Conservation (phyloP, 2,329 filamentous ascomycete genomes). For the Fusarium globosum region DNA sequence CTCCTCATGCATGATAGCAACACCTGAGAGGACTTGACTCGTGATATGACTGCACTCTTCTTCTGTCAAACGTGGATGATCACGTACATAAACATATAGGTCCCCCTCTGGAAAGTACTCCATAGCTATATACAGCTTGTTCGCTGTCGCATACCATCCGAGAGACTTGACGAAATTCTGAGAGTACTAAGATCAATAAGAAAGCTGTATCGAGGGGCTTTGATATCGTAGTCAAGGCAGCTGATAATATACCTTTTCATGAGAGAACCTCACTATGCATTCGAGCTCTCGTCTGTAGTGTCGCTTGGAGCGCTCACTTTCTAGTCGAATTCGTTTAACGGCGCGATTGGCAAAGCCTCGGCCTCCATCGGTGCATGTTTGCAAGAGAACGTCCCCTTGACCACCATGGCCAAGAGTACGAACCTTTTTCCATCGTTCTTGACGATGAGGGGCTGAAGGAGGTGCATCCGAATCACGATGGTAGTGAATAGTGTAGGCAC, state of each 20-base stretch:
- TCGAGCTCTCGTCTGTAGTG: not conserved
- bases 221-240: no score
- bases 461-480: not conserved
- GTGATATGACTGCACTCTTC: not conserved
- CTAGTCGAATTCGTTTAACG: not conserved
- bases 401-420: not conserved
- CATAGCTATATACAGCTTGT: not conserved
- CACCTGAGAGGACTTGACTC: not conserved
- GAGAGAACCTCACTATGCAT: not conserved
- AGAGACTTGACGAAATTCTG: not conserved
- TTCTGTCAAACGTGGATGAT: not conserved
- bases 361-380: not conserved
- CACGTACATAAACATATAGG: not conserved
- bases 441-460: not conserved
- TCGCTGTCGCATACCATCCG: not conserved
- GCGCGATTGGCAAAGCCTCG: not conserved
- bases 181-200: not conserved
- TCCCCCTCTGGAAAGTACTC: not conserved
- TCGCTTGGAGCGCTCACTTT: not conserved
- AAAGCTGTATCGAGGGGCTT: fast-evolving
- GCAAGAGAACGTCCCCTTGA: not conserved
- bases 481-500: not conserved
- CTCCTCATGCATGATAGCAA: no score
- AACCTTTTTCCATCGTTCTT: not conserved
- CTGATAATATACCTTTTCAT: no score